Conservation (phyloP, 192 early-diverging fungal species). For the Globomyces pollinis-pini region DNA sequence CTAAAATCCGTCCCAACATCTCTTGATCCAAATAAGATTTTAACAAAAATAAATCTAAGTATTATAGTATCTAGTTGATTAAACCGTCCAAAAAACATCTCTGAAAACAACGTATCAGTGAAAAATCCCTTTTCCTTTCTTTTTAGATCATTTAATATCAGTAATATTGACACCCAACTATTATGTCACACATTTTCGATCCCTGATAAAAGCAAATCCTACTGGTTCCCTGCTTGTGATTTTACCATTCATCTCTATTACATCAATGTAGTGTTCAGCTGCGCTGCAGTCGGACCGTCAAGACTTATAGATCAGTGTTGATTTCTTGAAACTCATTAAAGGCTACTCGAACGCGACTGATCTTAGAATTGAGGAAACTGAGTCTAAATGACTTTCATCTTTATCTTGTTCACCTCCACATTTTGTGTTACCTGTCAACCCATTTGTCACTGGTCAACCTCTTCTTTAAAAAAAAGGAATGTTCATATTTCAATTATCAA, state of each 20-base stretch:
- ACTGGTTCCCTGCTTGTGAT: background rate
- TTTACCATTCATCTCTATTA: background rate
- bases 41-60: no score
- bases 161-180: background rate
- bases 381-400: no score
- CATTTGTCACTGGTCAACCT: no score
- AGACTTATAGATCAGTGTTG: background rate
- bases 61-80: no score
- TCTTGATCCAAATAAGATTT: no score
- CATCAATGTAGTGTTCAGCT: background rate
- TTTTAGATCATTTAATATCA: background rate
- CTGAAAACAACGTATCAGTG: no score
- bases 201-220: background rate
- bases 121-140: background rate
- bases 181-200: background rate
- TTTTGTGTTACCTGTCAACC: no score
- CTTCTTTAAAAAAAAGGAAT: no score
- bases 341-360: background rate
- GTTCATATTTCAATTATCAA: no score
- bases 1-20: no score
- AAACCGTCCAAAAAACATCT: no score
- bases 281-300: background rate
- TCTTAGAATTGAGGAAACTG: background rate
- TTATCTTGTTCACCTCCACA: no score
- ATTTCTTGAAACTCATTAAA: conserved; percentile 13